Conservation (phyloP, 148 eudicot genomes). For the Silene uniflora region DNA sequence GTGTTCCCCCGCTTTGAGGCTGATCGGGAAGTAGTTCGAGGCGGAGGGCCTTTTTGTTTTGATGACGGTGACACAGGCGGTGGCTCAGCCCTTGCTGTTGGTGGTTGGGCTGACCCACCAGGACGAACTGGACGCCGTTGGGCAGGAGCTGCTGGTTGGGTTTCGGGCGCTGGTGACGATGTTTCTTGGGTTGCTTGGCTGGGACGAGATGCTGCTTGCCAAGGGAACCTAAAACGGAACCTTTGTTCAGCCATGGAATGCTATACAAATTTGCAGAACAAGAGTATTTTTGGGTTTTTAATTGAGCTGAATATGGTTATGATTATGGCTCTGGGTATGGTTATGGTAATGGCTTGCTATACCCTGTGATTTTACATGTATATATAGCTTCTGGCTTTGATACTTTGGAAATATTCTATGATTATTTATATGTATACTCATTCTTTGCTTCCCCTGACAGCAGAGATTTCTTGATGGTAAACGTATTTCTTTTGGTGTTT, state of each 20-base stretch:
- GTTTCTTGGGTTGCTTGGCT: conserved; percentile 18
- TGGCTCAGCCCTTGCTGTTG: conserved; percentile 26
- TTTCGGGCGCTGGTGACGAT: conserved; percentile 2
- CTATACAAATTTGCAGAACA: background rate
- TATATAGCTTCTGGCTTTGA: conserved; percentile 26
- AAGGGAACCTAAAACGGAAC: conserved; percentile 53
- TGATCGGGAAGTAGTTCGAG: conserved; percentile 11
- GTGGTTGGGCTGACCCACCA: conserved; percentile 24
- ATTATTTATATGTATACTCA: background rate
- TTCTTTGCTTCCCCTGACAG: conserved; percentile 22
- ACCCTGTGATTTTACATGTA: background rate
- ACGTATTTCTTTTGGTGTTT: conserved; percentile 3
- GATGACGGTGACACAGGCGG: conserved; percentile 18
- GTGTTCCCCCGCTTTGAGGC: conserved; percentile 4
- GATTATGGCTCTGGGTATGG: background rate
- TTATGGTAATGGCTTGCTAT: background rate
- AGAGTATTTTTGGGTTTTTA: background rate
- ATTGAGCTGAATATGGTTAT: background rate
- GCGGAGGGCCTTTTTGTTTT: background rate
- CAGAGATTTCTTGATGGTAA: conserved; percentile 10
- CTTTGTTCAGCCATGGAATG: conserved; percentile 43
- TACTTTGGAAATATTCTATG: conserved; percentile 31
- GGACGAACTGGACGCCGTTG: conserved; percentile 17
- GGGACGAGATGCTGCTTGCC: conserved; percentile 28
- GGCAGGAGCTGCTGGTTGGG: conserved; percentile 17